phyloP scores from a whole-genome alignment of 2,329 filamentous ascomycete genomes.

The Exophiala bonariae region DNA sequence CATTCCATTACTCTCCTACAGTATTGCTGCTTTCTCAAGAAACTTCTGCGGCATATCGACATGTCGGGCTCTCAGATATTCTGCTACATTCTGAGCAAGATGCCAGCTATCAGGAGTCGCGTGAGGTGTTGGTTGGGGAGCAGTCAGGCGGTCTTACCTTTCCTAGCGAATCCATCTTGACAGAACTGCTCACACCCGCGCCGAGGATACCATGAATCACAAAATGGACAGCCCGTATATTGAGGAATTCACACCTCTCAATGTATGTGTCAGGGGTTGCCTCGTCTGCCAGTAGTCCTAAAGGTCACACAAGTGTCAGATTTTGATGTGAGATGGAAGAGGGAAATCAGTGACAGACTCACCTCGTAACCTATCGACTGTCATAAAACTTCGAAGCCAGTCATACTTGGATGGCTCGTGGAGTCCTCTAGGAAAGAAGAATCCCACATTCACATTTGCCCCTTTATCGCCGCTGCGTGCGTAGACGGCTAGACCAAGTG shows the following conservation, averaged over 20 bases:
- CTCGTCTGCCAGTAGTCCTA: constrained; percentile 42
- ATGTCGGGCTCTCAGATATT: constrained; percentile 46
- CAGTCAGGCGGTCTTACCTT: too few species aligned
- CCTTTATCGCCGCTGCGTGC: constrained; percentile 43
- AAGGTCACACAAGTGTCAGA: not conserved
- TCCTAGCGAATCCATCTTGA: constrained; percentile 48
- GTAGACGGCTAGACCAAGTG: constrained; percentile 44
- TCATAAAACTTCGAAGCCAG: constrained; percentile 43
- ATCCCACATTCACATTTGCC: constrained; percentile 41
- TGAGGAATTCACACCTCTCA: constrained; percentile 48
- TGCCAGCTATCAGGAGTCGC: not conserved
- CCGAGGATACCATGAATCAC: constrained; percentile 49
- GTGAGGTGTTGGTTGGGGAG: too few species aligned
- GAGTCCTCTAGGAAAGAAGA: constrained; percentile 31
- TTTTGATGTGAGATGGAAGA: not conserved
- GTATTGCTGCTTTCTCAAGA: not conserved
- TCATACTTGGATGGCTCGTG: constrained; percentile 19
- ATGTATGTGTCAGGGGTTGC: constrained; percentile 41
- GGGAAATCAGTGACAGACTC: not conserved
- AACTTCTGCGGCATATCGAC: constrained; percentile 37
- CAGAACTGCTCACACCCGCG: constrained; percentile 48
- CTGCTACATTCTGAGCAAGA: constrained; percentile 43
- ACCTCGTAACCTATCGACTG: constrained; percentile 34
- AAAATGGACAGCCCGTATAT: constrained; percentile 50
- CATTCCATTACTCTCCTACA: not conserved